Base-by-base conservation (phyloP, 352 stramenopile genomes). In the Phytopythium montanum region DNA sequence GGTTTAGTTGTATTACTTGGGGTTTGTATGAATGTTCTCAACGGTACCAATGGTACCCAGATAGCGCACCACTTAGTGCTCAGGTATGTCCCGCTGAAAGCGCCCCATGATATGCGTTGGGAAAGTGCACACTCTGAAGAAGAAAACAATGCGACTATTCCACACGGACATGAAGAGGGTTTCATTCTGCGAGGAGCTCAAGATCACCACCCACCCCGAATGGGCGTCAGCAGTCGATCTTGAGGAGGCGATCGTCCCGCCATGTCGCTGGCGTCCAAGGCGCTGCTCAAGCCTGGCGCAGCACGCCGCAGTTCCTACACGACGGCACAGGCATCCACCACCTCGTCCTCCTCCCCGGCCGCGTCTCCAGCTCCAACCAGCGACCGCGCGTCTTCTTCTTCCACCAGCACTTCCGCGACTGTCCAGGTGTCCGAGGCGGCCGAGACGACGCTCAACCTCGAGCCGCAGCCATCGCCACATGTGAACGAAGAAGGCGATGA, bases 181-280 rank as follows among this genome's bases (percentile, higher is more conserved):
- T 36, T 36, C 31, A 36, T 10, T 1, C 31, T 10, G 8, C 31
- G 7, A n/a, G 7, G 31, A 36, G 31, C 31, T 6, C 31, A 36
- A 36, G 31, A 36, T 2, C 31, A 36, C 31, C 7, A 6, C 31
- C 0, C 31, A 36, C 31, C 7, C 31, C 31, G 31, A 2, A 13
- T 36, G n/a, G n/a, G n/a, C n/a, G n/a, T n/a, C n/a, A n/a, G n/a
- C 31, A 36, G 31, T 5, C 31, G 31, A 36, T 36, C 31, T 36
- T 36, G 31, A 0, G 5, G 31, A 44, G 38, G 38, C 38, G 38
- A 44, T 18, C 0, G 14, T n/a, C n/a, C 38, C 14, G 14, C 38
- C 51, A 57, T 57, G 51, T 45, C 51, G 51, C 51, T 57, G 34
- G 29, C 51, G 1, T 57, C 51, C 9, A 45, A 33, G 34, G 51